A percentile compares a stretch with the other conserved stretches of the same genome.
phyloP scores from a whole-genome alignment of 2,329 filamentous ascomycete species.

The Akanthomyces uredinophilus region DNA sequence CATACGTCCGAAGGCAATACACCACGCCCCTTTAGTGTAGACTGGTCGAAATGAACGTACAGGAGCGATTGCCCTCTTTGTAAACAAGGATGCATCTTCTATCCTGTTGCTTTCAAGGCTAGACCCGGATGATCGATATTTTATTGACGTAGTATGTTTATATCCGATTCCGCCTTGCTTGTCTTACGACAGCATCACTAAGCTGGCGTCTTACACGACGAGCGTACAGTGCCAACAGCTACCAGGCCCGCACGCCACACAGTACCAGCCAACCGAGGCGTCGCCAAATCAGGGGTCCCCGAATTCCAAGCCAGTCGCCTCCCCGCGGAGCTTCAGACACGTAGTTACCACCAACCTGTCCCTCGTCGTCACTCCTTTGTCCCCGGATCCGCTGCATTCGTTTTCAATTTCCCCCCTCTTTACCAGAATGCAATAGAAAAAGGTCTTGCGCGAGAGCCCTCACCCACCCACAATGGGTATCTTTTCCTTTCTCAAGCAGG shows the following conservation, averaged over 20 bases:
- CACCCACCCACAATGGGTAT: slow-evolving; percentile 32
- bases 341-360: not conserved
- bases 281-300: slow-evolving; percentile 13
- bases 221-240: not conserved
- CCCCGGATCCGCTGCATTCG: not conserved
- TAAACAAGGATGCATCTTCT: no score
- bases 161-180: no score
- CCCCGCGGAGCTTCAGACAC: slow-evolving; percentile 1
- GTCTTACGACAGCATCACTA: no score
- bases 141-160: no score
- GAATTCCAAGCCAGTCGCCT: slow-evolving; percentile 7
- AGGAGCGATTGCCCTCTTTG: no score
- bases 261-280: not conserved
- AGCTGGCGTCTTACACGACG: not conserved
- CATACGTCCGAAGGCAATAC: not conserved
- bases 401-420: not conserved
- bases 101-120: no score
- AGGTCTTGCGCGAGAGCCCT: no score
- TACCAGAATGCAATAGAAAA: slow-evolving; percentile 3
- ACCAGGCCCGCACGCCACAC: not conserved
- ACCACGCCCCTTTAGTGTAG: no score
- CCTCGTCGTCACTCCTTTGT: not conserved
- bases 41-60: no score
- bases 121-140: no score
- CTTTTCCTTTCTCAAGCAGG: slow-evolving; percentile 40